phyloP scores from a whole-genome alignment of 2,329 filamentous ascomycete species.

The Fusarium clavum region DNA sequence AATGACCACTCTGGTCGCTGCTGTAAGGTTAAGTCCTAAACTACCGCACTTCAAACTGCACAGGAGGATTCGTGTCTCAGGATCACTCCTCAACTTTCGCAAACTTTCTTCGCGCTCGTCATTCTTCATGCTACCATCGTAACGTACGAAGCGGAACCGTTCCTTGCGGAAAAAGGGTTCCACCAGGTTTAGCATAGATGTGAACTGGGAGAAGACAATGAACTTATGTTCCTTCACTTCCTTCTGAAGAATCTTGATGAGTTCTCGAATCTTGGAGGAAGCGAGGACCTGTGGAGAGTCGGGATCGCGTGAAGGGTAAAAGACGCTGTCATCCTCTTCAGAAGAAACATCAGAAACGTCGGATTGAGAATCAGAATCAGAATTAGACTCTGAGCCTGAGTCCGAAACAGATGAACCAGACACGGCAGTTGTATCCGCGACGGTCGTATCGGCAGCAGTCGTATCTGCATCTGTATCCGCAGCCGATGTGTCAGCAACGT shows the following conservation, averaged over 20 bases:
- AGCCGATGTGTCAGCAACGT: slow-evolving; percentile 23
- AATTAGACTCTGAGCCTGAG: slow-evolving; percentile 33
- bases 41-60: slow-evolving; percentile 96
- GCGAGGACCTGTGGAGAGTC: slow-evolving; percentile 62
- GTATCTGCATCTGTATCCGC: slow-evolving; percentile 31
- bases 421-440: slow-evolving; percentile 27
- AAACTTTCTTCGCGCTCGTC: slow-evolving; percentile 91
- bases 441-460: slow-evolving; percentile 24
- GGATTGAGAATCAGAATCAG: slow-evolving; percentile 45
- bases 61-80: slow-evolving; percentile 81
- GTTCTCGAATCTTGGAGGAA: slow-evolving; percentile 92
- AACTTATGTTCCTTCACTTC: slow-evolving; percentile 91
- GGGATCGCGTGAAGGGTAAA: slow-evolving; percentile 43
- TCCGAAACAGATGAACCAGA: slow-evolving; percentile 29
- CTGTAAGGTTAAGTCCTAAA: slow-evolving; percentile 92
- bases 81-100: slow-evolving; percentile 78
- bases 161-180: slow-evolving; percentile 87
- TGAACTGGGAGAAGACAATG: slow-evolving; percentile 98
- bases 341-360: slow-evolving; percentile 36
- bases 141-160: slow-evolving; percentile 83
- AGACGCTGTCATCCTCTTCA: slow-evolving; percentile 54
- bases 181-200: slow-evolving; percentile 95
- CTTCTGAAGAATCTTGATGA: slow-evolving; percentile 81
- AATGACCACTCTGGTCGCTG: slow-evolving; percentile 91
- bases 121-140: slow-evolving; percentile 95